Conservation (phyloP, 2,329 filamentous ascomycete species). For the Epichloe scottii region DNA sequence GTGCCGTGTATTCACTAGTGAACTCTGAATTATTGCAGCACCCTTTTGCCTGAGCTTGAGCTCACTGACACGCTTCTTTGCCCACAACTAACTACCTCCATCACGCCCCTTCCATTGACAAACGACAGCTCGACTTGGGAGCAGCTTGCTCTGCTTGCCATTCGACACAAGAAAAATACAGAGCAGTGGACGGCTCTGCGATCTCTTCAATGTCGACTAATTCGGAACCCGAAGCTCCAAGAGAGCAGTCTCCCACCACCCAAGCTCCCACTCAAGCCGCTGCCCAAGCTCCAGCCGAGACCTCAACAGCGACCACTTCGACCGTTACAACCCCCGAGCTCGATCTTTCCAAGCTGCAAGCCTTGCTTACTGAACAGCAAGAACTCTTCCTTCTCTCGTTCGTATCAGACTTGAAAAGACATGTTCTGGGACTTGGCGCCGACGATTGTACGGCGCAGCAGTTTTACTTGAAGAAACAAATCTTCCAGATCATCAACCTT, state of each 20-base stretch:
- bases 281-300: constrained; percentile 7
- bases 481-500: constrained; percentile 85
- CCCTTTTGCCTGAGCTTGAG: too few relatives aligned
- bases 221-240: constrained; percentile 23
- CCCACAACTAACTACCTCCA: not conserved
- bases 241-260: constrained; percentile 7
- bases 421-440: constrained; percentile 60
- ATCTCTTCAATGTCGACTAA: constrained; percentile 22
- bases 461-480: constrained; percentile 82
- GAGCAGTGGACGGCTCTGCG: not conserved
- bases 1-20: too few relatives aligned
- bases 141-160: not conserved
- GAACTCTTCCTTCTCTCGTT: constrained; percentile 88
- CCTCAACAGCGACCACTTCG: constrained; percentile 17
- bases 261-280: not conserved
- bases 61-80: not conserved
- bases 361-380: constrained; percentile 86
- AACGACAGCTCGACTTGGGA: not conserved
- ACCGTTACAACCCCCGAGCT: constrained; percentile 58
- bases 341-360: constrained; percentile 78
- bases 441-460: constrained; percentile 83
- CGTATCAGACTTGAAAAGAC: constrained; percentile 66
- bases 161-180: not conserved
- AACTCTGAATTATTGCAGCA: too few relatives aligned
- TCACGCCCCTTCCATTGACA: not conserved